A percentile compares a stretch with the other conserved stretches of the same genome.
These are phyloP conservation scores for Mortierella sp. DNA, from an alignment of 371 early-diverging fungal species.

Conservation along the genomic window DNA sequence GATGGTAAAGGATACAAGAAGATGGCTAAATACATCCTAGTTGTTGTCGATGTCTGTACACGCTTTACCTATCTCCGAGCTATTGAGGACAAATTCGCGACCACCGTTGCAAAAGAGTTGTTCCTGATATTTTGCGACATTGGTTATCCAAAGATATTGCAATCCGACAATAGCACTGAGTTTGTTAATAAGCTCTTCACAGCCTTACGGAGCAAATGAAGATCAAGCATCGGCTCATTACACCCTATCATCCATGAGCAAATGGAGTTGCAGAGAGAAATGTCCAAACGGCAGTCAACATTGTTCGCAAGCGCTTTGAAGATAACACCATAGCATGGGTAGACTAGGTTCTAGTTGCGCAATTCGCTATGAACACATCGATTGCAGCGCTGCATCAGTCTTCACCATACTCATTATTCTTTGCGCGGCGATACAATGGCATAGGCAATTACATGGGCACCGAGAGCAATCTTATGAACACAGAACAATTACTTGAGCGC, in stretches of 20 bases:
- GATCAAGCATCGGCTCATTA: not conserved
- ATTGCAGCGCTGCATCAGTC: constrained; percentile 9
- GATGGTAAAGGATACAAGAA: too few relatives aligned
- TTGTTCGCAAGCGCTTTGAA: constrained; percentile 4
- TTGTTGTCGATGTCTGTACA: constrained; percentile 32
- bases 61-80: constrained; percentile 27
- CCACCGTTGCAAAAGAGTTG: constrained; percentile 6
- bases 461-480: constrained; percentile 2
- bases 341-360: not conserved
- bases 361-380: constrained; percentile 7
- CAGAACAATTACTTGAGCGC: constrained; percentile 4
- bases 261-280: constrained; percentile 16
- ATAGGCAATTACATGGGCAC: not conserved
- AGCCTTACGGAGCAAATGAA: not conserved
- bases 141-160: not conserved
- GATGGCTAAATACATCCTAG: constrained; percentile 10
- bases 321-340: not conserved
- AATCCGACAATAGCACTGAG: constrained; percentile 3
- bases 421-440: constrained; percentile 10
- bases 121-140: constrained; percentile 15
- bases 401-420: constrained; percentile 7
- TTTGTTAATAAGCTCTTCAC: constrained; percentile 8
- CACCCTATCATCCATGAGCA: constrained; percentile 12
- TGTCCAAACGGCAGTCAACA: constrained; percentile 12
- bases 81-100: constrained; percentile 14